Evolutionary conservation across 2,329 filamentous ascomycete species (phyloP).

Genomic region (Metarhizium sp.): DNA sequence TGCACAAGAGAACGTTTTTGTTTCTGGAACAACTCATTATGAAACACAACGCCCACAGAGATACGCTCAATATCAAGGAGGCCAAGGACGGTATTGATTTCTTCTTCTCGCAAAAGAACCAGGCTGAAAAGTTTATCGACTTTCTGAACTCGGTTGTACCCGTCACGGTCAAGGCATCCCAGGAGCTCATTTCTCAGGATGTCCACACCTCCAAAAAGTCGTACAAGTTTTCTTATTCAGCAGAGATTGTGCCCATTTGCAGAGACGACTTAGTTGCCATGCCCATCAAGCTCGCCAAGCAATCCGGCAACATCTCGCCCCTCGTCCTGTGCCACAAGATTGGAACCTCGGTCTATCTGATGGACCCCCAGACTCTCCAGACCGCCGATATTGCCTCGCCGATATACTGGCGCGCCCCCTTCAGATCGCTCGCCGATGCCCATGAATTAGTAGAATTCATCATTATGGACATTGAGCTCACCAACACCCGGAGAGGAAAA

Average conservation of each 20-base stretch:
- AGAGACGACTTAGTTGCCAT: conserved; percentile 95
- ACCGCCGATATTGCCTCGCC: conserved; percentile 74
- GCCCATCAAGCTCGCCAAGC: conserved; percentile 80
- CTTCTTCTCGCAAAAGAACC: conserved; percentile 81
- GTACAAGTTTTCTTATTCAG: conserved; percentile 91
- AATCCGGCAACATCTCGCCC: conserved; percentile 79
- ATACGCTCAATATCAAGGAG: conserved; percentile 98
- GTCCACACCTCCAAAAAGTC: conserved; percentile 82
- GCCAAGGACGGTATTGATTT: conserved; percentile 94
- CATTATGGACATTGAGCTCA: conserved; percentile 84
- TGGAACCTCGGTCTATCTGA: conserved; percentile 78
- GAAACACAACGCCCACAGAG: conserved; percentile 83
- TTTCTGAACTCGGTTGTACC: conserved; percentile 79
- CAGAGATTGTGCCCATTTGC: conserved; percentile 87
- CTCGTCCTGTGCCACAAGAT: conserved; percentile 79
- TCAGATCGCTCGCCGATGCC: conserved; percentile 73
- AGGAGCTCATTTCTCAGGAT: conserved; percentile 90
- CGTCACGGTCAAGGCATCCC: conserved; percentile 61
- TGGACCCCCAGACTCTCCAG: conserved; percentile 87
- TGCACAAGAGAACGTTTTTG: conserved; percentile 72
- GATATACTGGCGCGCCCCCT: conserved; percentile 87
- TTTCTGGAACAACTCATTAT: conserved; percentile 88
- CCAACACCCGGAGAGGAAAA: conserved; percentile 66
- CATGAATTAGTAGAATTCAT: conserved; percentile 86
- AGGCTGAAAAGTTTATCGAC: conserved; percentile 87